phyloP scores from a whole-genome alignment of 164 flowering plant genomes.

The Euptelea pleiosperma region DNA sequence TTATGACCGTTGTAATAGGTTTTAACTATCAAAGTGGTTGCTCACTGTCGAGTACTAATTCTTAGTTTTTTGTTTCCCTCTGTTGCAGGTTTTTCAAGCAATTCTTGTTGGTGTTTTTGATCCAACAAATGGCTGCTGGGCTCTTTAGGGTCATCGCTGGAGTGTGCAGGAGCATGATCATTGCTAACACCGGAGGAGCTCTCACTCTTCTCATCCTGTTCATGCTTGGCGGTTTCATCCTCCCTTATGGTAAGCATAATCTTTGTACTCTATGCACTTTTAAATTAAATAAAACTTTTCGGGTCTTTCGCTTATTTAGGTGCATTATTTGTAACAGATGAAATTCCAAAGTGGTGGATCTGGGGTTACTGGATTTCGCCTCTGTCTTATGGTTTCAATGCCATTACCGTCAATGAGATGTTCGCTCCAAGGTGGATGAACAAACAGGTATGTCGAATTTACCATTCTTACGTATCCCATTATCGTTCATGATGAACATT shows the following conservation, averaged over 20 bases:
- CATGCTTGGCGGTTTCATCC: constrained; percentile 84
- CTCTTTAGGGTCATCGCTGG: constrained; percentile 68
- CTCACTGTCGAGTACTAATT: too few relatives aligned
- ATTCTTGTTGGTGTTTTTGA: constrained; percentile 47
- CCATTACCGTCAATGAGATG: constrained; percentile 39
- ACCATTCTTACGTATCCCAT: not conserved
- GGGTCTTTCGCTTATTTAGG: not conserved
- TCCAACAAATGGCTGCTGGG: constrained; percentile 87
- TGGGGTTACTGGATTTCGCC: constrained; percentile 48
- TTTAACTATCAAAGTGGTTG: too few relatives aligned
- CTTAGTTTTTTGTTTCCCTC: not conserved
- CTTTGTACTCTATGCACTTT: not conserved
- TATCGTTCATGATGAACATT: too few relatives aligned
- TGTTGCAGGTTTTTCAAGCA: constrained; percentile 82
- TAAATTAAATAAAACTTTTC: not conserved
- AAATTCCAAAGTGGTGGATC: constrained; percentile 57
- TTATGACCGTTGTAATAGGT: too few relatives aligned
- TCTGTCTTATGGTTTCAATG: constrained; percentile 32
- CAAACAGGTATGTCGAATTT: constrained; percentile 20
- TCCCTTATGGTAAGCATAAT: constrained; percentile 67
- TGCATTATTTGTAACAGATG: constrained; percentile 26
- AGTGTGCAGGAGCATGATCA: constrained; percentile 59
- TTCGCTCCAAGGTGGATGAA: constrained; percentile 44
- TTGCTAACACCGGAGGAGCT: constrained; percentile 69
- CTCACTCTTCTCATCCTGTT: constrained; percentile 53